These are phyloP conservation scores for Aspergillus sp. DNA, from an alignment of 2,329 filamentous ascomycete genomes.

Conservation along the genomic window DNA sequence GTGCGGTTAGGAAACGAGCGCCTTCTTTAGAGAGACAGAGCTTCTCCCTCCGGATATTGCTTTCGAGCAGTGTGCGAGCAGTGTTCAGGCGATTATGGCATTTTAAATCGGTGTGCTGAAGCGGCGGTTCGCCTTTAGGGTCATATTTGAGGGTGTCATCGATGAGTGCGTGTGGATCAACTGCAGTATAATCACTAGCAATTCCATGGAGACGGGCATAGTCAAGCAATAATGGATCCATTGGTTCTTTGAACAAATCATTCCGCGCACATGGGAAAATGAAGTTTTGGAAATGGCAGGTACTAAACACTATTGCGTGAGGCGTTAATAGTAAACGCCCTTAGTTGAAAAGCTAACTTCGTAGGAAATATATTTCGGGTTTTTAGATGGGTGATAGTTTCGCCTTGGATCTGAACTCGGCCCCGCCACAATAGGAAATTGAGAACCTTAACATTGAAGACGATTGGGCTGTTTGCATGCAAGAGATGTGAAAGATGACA, in stretches of 20 bases:
- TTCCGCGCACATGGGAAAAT: background rate
- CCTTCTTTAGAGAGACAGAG: slow-evolving; percentile 32
- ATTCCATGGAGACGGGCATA: slow-evolving; percentile 51
- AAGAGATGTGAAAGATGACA: background rate
- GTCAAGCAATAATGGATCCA: slow-evolving; percentile 43
- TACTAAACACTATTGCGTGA: background rate
- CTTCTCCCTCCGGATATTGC: slow-evolving; percentile 29
- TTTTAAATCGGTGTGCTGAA: slow-evolving; percentile 21
- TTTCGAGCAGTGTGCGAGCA: slow-evolving; percentile 12
- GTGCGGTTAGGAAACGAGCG: slow-evolving; percentile 31
- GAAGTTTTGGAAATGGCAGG: background rate
- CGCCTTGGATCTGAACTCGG: background rate
- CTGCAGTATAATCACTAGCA: slow-evolving; percentile 36
- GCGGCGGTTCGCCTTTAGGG: background rate
- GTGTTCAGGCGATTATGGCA: slow-evolving; percentile 16
- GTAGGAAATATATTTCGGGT: background rate
- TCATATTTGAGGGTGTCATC: slow-evolving; percentile 18
- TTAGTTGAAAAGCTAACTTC: background rate
- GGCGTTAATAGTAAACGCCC: background rate
- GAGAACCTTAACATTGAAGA: background rate
- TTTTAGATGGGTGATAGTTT: background rate
- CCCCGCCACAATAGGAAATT: background rate
- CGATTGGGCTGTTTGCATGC: background rate
- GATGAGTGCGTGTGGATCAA: slow-evolving; percentile 24
- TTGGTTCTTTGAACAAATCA: slow-evolving; percentile 5